Evolutionary conservation across 441 rosid species (phyloP).

Genomic region (Erodium moschatum): DNA sequence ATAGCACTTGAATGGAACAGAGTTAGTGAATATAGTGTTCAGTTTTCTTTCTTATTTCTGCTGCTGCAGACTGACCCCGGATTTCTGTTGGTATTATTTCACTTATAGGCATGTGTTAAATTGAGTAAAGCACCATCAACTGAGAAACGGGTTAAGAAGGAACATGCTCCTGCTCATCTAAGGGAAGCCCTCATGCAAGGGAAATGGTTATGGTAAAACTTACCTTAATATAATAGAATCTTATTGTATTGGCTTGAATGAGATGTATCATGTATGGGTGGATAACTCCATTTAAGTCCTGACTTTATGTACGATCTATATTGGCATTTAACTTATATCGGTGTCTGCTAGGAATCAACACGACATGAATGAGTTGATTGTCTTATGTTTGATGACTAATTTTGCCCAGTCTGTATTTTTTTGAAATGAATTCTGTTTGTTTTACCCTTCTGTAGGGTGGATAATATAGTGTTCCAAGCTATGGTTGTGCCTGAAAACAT

Average conservation of each 20-base stretch:
- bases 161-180: conserved; percentile 45
- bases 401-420: not conserved
- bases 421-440: not conserved
- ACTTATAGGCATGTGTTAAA: conserved; percentile 50
- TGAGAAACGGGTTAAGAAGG: conserved; percentile 64
- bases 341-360: not conserved
- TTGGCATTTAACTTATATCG: not conserved
- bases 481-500: not conserved
- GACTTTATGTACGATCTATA: not conserved
- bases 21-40: conserved; percentile 4
- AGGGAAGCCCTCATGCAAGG: conserved; percentile 75
- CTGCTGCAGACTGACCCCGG: not conserved
- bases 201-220: conserved; percentile 83
- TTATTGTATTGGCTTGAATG: not conserved
- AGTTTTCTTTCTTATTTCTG: conserved; percentile 13
- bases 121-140: conserved; percentile 35
- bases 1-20: not conserved
- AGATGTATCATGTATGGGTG: not conserved
- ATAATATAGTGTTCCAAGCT: not conserved
- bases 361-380: not conserved
- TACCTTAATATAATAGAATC: conserved; percentile 12
- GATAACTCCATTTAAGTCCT: not conserved
- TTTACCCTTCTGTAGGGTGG: not conserved
- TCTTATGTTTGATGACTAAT: not conserved
- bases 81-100: conserved; percentile 6